phyloP scores from a whole-genome alignment of 2,329 filamentous ascomycete genomes.

The Fusarium sp. region DNA sequence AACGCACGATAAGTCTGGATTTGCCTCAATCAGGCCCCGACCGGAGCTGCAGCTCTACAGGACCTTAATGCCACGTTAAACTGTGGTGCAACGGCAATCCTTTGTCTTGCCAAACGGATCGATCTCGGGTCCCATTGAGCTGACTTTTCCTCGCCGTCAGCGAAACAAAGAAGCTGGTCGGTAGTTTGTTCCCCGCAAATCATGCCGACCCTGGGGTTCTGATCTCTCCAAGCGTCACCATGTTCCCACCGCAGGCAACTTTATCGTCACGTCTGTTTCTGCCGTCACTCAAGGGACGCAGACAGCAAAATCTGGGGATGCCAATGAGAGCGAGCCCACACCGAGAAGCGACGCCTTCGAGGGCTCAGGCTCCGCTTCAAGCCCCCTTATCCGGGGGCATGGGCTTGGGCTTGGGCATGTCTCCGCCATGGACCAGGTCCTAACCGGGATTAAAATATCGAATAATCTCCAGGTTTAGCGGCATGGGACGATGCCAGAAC shows the following conservation, averaged over 20 bases:
- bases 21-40: conserved; percentile 6
- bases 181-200: conserved; percentile 10
- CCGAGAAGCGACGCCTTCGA: conserved; percentile 47
- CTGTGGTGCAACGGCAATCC: conserved; percentile 2
- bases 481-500: conserved; percentile 16
- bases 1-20: background rate
- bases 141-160: background rate
- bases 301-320: conserved; percentile 45
- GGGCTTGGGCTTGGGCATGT: conserved; percentile 26
- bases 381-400: conserved; percentile 29
- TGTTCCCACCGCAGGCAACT: conserved; percentile 5
- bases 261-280: conserved; percentile 19
- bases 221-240: conserved; percentile 1
- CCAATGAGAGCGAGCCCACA: conserved; percentile 44
- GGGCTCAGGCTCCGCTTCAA: conserved; percentile 36
- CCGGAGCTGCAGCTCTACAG: background rate
- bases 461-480: conserved; percentile 18
- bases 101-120: conserved; percentile 4
- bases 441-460: conserved; percentile 34
- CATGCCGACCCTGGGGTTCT: conserved; percentile 1
- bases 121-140: background rate
- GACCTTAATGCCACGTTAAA: conserved; percentile 12
- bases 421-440: conserved; percentile 32
- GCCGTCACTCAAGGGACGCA: conserved; percentile 10
- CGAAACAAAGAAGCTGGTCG: background rate